A percentile compares a stretch with the other conserved stretches of the same genome.
phyloP scores from a whole-genome alignment of 169 alveolate genomes.

The Blepharisma undulans region DNA sequence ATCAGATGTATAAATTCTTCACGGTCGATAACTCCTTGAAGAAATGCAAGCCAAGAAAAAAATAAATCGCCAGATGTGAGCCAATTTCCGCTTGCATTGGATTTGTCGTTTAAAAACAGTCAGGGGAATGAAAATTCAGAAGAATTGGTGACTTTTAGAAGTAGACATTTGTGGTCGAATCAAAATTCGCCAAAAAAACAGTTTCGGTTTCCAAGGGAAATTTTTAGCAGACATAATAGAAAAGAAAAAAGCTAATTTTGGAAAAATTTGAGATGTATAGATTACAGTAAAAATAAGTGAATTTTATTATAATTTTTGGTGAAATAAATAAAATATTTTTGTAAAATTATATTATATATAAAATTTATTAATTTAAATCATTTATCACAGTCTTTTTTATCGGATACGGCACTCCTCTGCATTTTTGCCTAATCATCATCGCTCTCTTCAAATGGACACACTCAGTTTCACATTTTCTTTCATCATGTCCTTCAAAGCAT shows the following conservation, averaged over 20 bases:
- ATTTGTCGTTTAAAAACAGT: neutral
- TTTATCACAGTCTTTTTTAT: neutral
- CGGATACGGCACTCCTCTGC: conserved; percentile 18
- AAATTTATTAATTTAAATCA: neutral
- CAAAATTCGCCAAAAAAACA: neutral
- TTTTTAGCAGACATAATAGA: neutral
- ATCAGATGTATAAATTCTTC: neutral
- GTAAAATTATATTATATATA: too few relatives aligned
- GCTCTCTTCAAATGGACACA: conserved; percentile 17
- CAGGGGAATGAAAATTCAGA: neutral
- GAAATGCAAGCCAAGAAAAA: neutral
- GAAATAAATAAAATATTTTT: neutral
- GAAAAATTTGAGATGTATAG: neutral
- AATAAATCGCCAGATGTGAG: neutral
- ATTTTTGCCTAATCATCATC: neutral
- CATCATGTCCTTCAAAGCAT: neutral
- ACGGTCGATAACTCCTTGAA: neutral
- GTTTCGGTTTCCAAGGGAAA: neutral
- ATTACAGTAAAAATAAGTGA: neutral
- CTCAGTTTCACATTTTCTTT: neutral
- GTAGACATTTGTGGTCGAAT: neutral
- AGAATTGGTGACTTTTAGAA: neutral
- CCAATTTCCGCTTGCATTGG: neutral
- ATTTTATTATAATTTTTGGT: neutral
- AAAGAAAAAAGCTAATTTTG: neutral